These are phyloP conservation scores for Tetragonia tetragonoides DNA, from an alignment of 148 eudicot genomes.

Conservation along the genomic window DNA sequence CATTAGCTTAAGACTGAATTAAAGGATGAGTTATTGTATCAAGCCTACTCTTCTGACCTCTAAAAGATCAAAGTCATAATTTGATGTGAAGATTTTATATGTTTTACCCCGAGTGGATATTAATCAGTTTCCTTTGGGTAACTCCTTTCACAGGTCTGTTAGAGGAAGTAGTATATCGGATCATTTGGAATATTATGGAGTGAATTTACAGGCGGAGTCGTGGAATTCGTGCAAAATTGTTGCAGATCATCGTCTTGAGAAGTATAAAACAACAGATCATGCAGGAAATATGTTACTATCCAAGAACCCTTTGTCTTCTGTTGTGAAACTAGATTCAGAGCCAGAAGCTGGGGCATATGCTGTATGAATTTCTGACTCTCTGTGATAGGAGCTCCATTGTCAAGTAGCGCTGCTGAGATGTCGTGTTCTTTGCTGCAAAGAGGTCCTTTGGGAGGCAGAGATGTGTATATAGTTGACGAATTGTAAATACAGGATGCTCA, in stretches of 20 bases:
- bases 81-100: no score
- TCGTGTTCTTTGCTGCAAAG: background rate
- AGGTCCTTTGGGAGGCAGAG: background rate
- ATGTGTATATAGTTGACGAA: no score
- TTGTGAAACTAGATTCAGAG: slow-evolving; percentile 26
- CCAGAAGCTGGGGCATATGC: slow-evolving; percentile 10
- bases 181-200: slow-evolving; percentile 70
- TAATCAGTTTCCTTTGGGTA: slow-evolving; percentile 1
- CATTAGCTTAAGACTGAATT: no score
- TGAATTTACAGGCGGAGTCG: slow-evolving; percentile 58
- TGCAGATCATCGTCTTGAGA: slow-evolving; percentile 44
- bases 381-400: background rate
- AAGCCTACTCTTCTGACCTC: no score
- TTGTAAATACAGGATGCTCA: no score
- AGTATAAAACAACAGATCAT: slow-evolving; percentile 42
- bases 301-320: slow-evolving; percentile 33
- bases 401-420: background rate
- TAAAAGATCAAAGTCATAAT: background rate
- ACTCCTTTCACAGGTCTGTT: slow-evolving; percentile 62
- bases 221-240: slow-evolving; percentile 60
- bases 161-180: slow-evolving; percentile 78
- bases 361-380: background rate
- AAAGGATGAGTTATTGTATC: no score
- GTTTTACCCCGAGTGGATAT: background rate
- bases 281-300: slow-evolving; percentile 65